Evolutionary conservation across 169 alveolate genomes (phyloP), one percentile per base, ranked within the genome.

Genomic region (Plasmodium sp.): DNA sequence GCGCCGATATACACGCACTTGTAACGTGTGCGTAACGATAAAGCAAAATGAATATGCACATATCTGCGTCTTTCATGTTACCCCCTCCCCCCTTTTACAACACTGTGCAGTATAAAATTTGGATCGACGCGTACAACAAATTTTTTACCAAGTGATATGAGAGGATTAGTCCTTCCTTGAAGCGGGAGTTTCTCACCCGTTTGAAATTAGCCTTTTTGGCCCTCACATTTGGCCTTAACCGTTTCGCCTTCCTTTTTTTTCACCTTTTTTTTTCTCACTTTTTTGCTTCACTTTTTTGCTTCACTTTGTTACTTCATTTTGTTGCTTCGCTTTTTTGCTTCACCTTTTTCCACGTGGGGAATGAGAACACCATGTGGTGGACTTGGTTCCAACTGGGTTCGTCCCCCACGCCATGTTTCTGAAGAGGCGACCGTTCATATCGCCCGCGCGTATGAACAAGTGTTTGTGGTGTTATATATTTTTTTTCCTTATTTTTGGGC

Each of bases 81-180:
- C 45, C 12, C 51, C 67, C 34, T n/a, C 43, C 22, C 72, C 56
- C 39, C 18, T 72, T 71, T 36, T 83, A 33, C 92, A 83, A 72
- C 56, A 22, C 43, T 84, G 27, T 67, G 58, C 56, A 86, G 93
- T 77, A 86, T 27, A 74, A 86, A 56, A 48, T 86, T 75, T 86
- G 93, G 93, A 51, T 86, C 62, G 81, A 77, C 6, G 56, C 80
- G 39, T 86, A 77, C 73, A 86, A 86, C 62, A 86, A 86, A 34
- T 71, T 75, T 86, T 45, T 45, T 31, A 84, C 77, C 48, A 86
- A 72, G 75, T 67, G 43, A 41, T 18, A 27, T 6, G 33, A 73
- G 93, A 41, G 43, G 51, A 56, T 54, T 82, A 5, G 43, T 54
- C 77, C 18, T 27, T 5, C 33, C 1, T 9, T 27, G n/a, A 9